These are phyloP conservation scores for Phlyctochytrium planicorne DNA, from an alignment of 192 early-diverging fungal species.

Conservation along the genomic window DNA sequence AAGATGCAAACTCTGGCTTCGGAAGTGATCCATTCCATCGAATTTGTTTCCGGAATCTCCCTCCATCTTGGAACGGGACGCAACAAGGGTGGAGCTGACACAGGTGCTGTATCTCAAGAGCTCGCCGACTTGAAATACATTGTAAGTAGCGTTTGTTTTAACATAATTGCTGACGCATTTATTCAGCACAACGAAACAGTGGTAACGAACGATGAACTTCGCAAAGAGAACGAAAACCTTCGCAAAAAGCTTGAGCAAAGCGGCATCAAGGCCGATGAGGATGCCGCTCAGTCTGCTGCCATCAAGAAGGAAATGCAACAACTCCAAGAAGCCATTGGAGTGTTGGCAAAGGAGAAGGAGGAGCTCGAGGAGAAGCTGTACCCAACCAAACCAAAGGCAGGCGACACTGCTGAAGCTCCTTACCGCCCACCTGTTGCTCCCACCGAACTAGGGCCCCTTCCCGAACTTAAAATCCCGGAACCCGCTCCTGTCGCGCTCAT, in stretches of 20 bases:
- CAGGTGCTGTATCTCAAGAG: conserved; percentile 6
- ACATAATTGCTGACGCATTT: conserved; percentile 5
- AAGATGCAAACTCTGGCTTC: conserved; percentile 17
- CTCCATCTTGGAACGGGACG: conserved; percentile 9
- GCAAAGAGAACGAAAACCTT: conserved; percentile 29
- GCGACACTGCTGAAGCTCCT: not conserved
- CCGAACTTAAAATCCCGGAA: conserved; percentile 5
- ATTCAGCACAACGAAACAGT: conserved; percentile 23
- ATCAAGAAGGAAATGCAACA: conserved; percentile 5
- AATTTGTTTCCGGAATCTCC: conserved; percentile 25
- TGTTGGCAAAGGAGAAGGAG: conserved; percentile 15
- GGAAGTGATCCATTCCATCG: conserved; percentile 24
- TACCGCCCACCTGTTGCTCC: not conserved
- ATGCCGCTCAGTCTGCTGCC: not conserved
- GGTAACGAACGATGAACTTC: conserved; percentile 15
- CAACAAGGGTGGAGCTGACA: not conserved
- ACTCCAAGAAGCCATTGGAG: conserved; percentile 13
- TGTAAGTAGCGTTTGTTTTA: conserved; percentile 9
- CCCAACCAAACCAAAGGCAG: conserved; percentile 23
- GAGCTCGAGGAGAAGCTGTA: conserved; percentile 29
- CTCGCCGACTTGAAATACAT: conserved; percentile 14
- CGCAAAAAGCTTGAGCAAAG: conserved; percentile 4
- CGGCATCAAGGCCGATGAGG: conserved; percentile 12
- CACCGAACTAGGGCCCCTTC: conserved; percentile 1
- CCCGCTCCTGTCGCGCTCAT: not conserved